These are phyloP conservation scores for Colletotrichum limetticola DNA, from an alignment of 2,329 filamentous ascomycete species.

Conservation along the genomic window DNA sequence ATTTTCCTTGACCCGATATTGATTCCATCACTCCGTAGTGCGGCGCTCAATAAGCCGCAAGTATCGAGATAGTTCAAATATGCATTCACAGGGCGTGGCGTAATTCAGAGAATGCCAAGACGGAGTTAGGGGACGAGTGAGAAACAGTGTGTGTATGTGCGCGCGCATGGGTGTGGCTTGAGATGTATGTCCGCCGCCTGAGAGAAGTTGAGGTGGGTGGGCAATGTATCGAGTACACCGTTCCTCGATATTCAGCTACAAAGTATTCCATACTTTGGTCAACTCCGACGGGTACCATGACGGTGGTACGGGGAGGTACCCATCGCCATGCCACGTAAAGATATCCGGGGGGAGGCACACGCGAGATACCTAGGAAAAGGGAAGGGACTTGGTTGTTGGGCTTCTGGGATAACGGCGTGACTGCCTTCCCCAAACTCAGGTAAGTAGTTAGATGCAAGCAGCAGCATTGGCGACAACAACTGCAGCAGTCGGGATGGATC, in stretches of 20 bases:
- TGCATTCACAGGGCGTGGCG: slow-evolving; percentile 17
- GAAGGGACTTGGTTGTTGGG: not conserved
- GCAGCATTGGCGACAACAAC: not conserved
- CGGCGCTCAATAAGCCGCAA: slow-evolving; percentile 14
- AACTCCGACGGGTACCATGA: slow-evolving; percentile 6
- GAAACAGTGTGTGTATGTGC: not conserved
- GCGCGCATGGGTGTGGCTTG: not conserved
- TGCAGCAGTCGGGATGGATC: not conserved
- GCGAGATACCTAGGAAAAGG: not conserved
- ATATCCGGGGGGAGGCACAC: not conserved
- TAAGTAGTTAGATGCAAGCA: not conserved
- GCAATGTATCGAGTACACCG: not conserved
- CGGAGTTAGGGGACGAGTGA: not conserved
- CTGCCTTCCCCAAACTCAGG: not conserved
- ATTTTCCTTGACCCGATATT: not conserved
- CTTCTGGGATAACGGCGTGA: not conserved
- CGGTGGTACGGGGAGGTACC: not conserved
- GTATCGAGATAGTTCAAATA: slow-evolving; percentile 8
- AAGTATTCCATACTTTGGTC: not conserved
- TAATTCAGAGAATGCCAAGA: slow-evolving; percentile 12
- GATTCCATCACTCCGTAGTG: not conserved
- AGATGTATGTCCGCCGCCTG: not conserved
- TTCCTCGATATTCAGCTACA: not conserved
- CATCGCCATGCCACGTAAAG: not conserved
- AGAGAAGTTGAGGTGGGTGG: not conserved